Base-by-base conservation (phyloP, 2,329 filamentous ascomycete genomes). In the Emericellopsis atlantica region DNA sequence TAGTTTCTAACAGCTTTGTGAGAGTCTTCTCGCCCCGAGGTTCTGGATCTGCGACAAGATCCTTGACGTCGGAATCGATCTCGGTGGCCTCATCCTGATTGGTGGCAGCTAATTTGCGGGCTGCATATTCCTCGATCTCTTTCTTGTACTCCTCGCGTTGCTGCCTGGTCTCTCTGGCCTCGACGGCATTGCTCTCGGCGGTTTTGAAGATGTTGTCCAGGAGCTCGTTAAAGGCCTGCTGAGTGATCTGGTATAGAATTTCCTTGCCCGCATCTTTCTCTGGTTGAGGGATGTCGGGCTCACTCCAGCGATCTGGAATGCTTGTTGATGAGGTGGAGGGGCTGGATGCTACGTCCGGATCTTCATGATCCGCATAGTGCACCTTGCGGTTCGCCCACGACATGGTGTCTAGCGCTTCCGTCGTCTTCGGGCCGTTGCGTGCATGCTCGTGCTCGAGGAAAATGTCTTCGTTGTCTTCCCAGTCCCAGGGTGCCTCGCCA, bases 181-280 rank as follows among this genome's bases (percentile, higher is more conserved):
- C 71, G 44, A 92, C 62, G 2, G 87, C 80, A 15, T 85, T 58
- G 46, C 89, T 80, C 58, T 96, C 90, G 48, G 82, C 81, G 5
- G 73, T 69, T 49, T 82, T 82, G 65, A 98, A 98, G 0, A 98
- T 69, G 1, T 79, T 73, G 53, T 96, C 86, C 0, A 98, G 74
- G 2, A 96, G 67, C 60, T 96, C 88, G 53, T 96, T 95, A 63
- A 95, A 86, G 0, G 87, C 84, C 58, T 95, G 84, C 58, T 95
- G 88, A 0, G 86, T 88, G 26, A 93, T 79, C 56, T 95, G 85
- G 53, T 94, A 95, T 1, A 96, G 66, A 4, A 95, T 83, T 54
- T 96, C 87, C 49, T 83, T 86, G 32, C 86, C 87, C 6, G 86
- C 79, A 56, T 95, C 88, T 44, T 74, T 74, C 57, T 95, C 88